Evolutionary conservation across 2,329 filamentous ascomycete genomes (phyloP), one percentile per base, ranked within the genome.

Genomic region (Orbilia ellipsospora): DNA sequence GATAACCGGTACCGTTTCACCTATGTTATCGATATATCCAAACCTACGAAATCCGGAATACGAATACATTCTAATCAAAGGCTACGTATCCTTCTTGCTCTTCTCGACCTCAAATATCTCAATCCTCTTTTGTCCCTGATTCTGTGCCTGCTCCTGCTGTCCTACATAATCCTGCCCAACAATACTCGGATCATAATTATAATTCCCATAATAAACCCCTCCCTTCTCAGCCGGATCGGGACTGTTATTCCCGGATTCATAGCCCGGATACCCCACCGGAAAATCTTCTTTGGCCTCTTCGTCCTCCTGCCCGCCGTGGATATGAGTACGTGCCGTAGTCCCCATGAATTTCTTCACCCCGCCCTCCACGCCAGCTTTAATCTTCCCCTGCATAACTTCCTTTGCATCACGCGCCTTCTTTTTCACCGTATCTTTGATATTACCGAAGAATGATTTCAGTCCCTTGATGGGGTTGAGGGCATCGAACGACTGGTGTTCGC

Each of bases 51-150:
- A 23, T 4, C 23, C 23, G 4, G 2, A 23, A 23, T 23, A 23
- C 23, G 23, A 23, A 23, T 23, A 23, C 2, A 23, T 23, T 4
- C 2, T 23, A 48, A 48, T n/a, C 15, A 7, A n/a, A 48, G 13
- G 7, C 16, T 48, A 48, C 13, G 15, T 48, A 45, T 51, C 23
- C 26, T 57, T 59, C 18, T 51, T 44, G 44, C n/a, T 55, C 31
- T 67, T 54, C 15, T 67, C 63, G 4, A 67, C 16, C 44, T 67
- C 63, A 16, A 67, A 67, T 5, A 36, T 16, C 28, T 44, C 44
- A 60, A 56, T 12, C 52, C 16, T 50, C 56, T 51, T 13, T 44
- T 57, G 54, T 20, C 13, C 18, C 10, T 57, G 31, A 7, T 36
- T 10, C 31, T 57, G 54, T 12, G 3, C n/a, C 42, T 50, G 13